Evolutionary conservation across 345 rosid genomes (phyloP), one percentile per base, ranked within the genome.

Genomic region (Lenwebbia sp.): DNA sequence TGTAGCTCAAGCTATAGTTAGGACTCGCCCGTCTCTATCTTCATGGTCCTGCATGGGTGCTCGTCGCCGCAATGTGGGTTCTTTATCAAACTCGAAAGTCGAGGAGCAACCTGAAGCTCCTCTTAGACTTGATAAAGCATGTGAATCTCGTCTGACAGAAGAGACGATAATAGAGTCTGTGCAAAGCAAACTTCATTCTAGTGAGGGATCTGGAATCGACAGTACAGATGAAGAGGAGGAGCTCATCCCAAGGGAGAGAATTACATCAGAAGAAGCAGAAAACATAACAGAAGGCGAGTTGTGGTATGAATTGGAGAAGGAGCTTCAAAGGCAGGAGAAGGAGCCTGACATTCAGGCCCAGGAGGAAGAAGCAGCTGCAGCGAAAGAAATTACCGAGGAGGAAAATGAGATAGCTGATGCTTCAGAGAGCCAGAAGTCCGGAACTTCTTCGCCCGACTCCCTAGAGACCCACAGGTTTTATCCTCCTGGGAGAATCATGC

Each of bases 21-120:
- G 91, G 91, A 97, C 96, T 19, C 98, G 94, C 53, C 74, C 99
- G 84, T 91, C 96, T 82, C 88, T 96, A 82, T 83, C 99, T 6
- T 93, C 99, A 82, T 97, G 99, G 99, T 92, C 95, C 56, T 96
- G 99, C 90, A 96, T 97, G 84, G 99, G 98, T 56, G 96, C 96
- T n/a, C 94, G 98, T 1, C 93, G 97, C 14, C 93, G 98, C 53
- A 87, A 90, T 49, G 90, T 92, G 57, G 92, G 89, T 83, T 85
- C 93, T 37, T 78, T 89, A 51, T 83, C 90, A 19, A 92, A 86
- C 90, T 76, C 93, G 22, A 89, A 90, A 88, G 92, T 84, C 51
- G 90, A 92, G 51, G 95, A 91, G 84, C 47, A 89, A 84, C 90
- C 92, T 0, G 95, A 94, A 89, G 89, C 91, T 44, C 88, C 96